Evolutionary conservation across 1,284 basidiomycete genomes (phyloP).

Genomic region (Rhizoctonia solani): DNA sequence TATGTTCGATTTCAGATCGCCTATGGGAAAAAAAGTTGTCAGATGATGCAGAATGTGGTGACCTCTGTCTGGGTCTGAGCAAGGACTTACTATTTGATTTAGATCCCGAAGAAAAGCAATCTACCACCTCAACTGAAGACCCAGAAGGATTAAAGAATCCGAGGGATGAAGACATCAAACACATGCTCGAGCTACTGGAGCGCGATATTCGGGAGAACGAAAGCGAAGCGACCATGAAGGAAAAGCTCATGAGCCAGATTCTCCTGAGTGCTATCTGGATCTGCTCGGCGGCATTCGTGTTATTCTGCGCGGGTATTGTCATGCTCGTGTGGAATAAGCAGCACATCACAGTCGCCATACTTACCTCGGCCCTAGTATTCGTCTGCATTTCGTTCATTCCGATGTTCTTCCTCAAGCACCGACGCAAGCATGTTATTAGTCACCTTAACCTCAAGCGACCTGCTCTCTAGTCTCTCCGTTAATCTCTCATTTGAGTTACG

Average conservation of each 20-base stretch:
- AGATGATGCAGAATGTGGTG: background rate
- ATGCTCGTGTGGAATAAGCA: constrained; percentile 31
- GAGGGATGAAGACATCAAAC: constrained; percentile 24
- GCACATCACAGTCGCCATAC: background rate
- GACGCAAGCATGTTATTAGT: constrained; percentile 30
- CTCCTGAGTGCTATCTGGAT: constrained; percentile 12
- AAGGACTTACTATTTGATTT: no score
- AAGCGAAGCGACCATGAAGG: background rate
- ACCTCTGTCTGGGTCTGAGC: background rate
- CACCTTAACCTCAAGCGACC: constrained; percentile 13
- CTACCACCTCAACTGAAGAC: background rate
- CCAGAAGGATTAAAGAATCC: constrained; percentile 20
- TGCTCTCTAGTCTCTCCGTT: background rate
- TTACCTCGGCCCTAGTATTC: constrained; percentile 14
- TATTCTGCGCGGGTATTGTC: constrained; percentile 25
- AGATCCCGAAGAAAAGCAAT: background rate
- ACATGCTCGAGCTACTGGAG: background rate
- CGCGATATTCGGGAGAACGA: background rate
- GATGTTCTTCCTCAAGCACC: constrained; percentile 22
- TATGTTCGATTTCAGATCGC: constrained; percentile 27
- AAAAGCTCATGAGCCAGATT: constrained; percentile 16
- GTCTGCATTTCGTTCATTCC: constrained; percentile 5
- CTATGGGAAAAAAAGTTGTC: constrained; percentile 22
- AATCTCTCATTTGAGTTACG: background rate
- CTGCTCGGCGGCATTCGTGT: constrained; percentile 1